phyloP scores from a whole-genome alignment of 768 basidiomycete genomes.

The Tricholoma saponaceum region DNA sequence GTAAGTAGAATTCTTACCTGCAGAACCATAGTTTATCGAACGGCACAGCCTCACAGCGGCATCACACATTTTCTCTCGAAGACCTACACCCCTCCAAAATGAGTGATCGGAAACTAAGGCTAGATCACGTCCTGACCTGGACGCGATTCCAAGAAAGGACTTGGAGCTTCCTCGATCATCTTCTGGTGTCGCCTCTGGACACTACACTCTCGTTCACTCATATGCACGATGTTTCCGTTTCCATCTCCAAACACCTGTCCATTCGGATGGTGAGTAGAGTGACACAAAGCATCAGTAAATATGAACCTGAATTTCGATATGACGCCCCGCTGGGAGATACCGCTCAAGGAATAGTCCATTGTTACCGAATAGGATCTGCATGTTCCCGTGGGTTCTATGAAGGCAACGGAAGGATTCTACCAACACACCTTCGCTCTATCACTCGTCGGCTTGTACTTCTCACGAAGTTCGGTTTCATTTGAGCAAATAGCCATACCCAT shows the following conservation, averaged over 20 bases:
- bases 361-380: conserved; percentile 44
- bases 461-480: conserved; percentile 31
- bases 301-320: conserved; percentile 61
- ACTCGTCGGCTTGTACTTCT: conserved; percentile 31
- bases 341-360: conserved; percentile 56
- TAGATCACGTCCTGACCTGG: conserved; percentile 31
- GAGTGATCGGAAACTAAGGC: neutral
- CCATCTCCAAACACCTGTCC: conserved; percentile 65
- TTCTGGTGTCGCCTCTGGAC: conserved; percentile 70
- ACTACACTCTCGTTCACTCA: conserved; percentile 71
- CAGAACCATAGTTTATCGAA: conserved; percentile 52
- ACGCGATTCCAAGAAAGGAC: conserved; percentile 47
- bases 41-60: conserved; percentile 48
- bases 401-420: neutral
- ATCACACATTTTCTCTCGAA: conserved; percentile 44
- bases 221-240: conserved; percentile 49
- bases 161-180: conserved; percentile 66
- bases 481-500: conserved; percentile 60
- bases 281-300: neutral
- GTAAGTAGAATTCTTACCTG: conserved; percentile 33
- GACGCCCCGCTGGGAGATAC: conserved; percentile 51
- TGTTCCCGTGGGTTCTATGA: neutral
- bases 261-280: neutral
- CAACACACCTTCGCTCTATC: conserved; percentile 41
- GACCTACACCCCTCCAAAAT: conserved; percentile 23